These are phyloP conservation scores for Apiospora saccharicola DNA, from an alignment of 2,329 filamentous ascomycete genomes.

Conservation along the genomic window DNA sequence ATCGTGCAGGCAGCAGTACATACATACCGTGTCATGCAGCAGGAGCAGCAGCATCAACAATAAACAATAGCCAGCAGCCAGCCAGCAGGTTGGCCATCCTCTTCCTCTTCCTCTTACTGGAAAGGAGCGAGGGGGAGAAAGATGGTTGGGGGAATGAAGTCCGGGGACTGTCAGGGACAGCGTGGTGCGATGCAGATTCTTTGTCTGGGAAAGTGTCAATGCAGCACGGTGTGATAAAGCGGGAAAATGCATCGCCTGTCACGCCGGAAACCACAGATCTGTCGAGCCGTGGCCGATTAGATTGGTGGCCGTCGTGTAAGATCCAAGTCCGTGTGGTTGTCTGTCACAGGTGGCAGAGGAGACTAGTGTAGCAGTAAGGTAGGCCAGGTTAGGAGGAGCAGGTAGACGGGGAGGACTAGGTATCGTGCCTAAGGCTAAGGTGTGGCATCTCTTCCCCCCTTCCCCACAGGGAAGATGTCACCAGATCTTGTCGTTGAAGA, in stretches of 20 bases:
- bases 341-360: constrained; percentile 13
- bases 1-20: constrained; percentile 1
- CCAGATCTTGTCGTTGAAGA: constrained; percentile 18
- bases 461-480: constrained; percentile 17
- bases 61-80: not conserved
- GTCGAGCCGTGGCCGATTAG: constrained; percentile 19
- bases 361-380: not conserved
- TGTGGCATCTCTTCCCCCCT: not conserved
- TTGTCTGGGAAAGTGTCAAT: constrained; percentile 7
- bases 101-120: not conserved
- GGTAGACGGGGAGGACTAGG: not conserved
- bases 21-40: not conserved
- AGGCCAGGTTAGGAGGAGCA: not conserved
- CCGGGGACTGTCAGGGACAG: constrained; percentile 4
- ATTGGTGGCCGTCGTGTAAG: constrained; percentile 16
- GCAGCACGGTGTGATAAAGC: constrained; percentile 19
- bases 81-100: not conserved
- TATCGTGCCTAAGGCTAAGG: not conserved
- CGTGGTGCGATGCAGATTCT: constrained; percentile 13
- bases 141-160: constrained; percentile 8
- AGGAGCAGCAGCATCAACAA: not conserved
- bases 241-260: constrained; percentile 17
- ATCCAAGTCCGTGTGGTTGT: constrained; percentile 11
- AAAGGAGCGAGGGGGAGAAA: not conserved
- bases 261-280: constrained; percentile 20